Percentiles rank a stretch among this genome's conserved stretches.
These are phyloP conservation scores for Tulasnella sp. DNA, from an alignment of 768 basidiomycete genomes.

Conservation along the genomic window DNA sequence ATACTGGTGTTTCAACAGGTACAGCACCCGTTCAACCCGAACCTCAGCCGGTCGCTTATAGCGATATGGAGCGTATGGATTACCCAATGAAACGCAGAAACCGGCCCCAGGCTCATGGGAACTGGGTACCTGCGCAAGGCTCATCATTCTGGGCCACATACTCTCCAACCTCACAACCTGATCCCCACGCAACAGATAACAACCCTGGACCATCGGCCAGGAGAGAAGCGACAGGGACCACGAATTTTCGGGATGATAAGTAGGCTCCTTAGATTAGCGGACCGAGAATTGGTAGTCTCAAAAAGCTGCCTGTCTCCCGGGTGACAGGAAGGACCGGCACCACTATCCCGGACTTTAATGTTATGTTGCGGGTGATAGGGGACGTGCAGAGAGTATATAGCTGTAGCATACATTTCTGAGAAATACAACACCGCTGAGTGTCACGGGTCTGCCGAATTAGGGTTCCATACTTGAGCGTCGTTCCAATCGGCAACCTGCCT, in stretches of 20 bases:
- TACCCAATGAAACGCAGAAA: neutral
- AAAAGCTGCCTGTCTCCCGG: neutral
- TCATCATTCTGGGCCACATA: neutral
- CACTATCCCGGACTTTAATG: no score
- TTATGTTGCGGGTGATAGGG: neutral
- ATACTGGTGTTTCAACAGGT: neutral
- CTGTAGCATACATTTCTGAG: neutral
- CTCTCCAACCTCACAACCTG: neutral
- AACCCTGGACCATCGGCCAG: neutral
- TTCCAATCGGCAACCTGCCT: constrained; percentile 68
- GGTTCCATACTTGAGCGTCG: constrained; percentile 35
- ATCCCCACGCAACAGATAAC: neutral
- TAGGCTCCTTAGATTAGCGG: no score
- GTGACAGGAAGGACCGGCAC: no score
- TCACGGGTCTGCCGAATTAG: neutral
- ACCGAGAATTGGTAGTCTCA: neutral
- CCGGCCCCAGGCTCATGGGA: neutral
- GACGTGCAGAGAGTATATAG: neutral
- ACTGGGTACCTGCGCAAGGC: neutral
- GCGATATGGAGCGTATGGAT: neutral
- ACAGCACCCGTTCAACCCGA: neutral
- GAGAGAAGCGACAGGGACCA: neutral
- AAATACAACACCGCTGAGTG: neutral
- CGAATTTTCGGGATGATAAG: no score
- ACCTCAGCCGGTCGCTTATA: neutral